Conservation (phyloP, 2,329 filamentous ascomycete species). For the Ceratocystiopsis minuta region DNA sequence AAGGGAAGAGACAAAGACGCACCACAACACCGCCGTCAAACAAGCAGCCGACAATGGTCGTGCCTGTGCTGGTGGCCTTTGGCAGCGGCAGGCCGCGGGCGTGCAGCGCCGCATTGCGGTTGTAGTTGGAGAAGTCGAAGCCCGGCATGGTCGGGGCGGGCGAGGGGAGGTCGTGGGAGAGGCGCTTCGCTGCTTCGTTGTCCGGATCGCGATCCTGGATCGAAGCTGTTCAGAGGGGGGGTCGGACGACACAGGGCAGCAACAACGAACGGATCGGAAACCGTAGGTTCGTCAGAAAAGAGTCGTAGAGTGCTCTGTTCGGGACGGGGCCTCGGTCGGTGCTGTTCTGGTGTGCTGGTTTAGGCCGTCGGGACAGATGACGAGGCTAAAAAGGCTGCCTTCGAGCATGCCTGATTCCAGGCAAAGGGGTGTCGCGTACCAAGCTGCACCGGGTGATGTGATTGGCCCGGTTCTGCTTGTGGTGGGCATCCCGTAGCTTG, state of each 20-base stretch:
- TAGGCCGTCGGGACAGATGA: constrained; percentile 21
- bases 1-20: constrained; percentile 28
- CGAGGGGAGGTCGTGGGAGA: too few relatives aligned
- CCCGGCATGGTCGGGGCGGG: constrained; percentile 54
- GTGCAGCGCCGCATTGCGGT: constrained; percentile 92
- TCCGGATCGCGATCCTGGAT: too few relatives aligned
- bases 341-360: background rate
- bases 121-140: constrained; percentile 99
- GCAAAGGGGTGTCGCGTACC: too few relatives aligned
- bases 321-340: background rate
- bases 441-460: background rate
- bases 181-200: too few relatives aligned
- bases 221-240: too few relatives aligned
- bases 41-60: constrained; percentile 94
- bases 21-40: constrained; percentile 93
- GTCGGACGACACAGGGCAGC: background rate
- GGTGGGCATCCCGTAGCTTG: background rate
- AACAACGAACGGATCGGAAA: background rate
- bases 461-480: background rate
- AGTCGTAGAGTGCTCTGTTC: background rate
- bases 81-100: constrained; percentile 85
- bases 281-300: background rate
- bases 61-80: constrained; percentile 96
- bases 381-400: constrained; percentile 36
- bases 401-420: constrained; percentile 9